Base-by-base conservation (phyloP, 1,284 basidiomycete genomes). In the Cystobasidiaceae sp. region DNA sequence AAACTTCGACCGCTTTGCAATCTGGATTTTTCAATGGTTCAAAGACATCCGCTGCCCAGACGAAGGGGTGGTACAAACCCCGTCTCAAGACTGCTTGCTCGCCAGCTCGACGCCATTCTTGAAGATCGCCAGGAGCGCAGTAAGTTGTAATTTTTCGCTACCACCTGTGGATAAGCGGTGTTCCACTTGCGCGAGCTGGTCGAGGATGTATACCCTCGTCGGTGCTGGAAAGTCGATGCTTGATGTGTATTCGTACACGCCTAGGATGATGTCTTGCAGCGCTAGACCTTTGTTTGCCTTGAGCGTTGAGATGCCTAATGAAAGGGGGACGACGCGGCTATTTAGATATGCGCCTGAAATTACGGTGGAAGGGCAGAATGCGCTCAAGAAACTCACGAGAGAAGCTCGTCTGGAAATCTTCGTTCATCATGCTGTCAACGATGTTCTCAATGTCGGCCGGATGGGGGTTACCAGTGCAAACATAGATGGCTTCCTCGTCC, bases 391-490 rank as follows among this genome's bases (percentile, higher is more conserved):
- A 78, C 86, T 70, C 71, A 96, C 93, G 85, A 70, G 86, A 84
- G 75, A 92, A 93, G 13, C 89, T 86, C 0, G 90, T 94, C 0
- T 91, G 93, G 73, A 98, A 98, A 72, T 97, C 94, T 72, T 97
- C 92, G 7, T 87, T 84, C 77, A 98, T 85, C 96, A 99, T 98
- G 11, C 88, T 91, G 71, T 92, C 87, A 34, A 98, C 89, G 32
- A 98, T 89, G 4, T 85, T 84, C 74, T 93, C 90, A 54, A 99
- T 90, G 77, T 98, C 94, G 27, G 84, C 82, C 0, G 96, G 96
- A 75, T 96, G 92, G 13, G 96, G 96, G 71, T 87, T 92, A 25
- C 96, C 96, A 0, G 96, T 98, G 75, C 94, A 98, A 69, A 88
- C 90, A 78, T 98, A 99, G 19, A 99, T 86, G 67, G 94, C 92